Percentiles rank a stretch among this genome's conserved stretches.
These are phyloP conservation scores for Tolypocladium tundrense DNA, from an alignment of 2,329 filamentous ascomycete species.

Conservation along the genomic window DNA sequence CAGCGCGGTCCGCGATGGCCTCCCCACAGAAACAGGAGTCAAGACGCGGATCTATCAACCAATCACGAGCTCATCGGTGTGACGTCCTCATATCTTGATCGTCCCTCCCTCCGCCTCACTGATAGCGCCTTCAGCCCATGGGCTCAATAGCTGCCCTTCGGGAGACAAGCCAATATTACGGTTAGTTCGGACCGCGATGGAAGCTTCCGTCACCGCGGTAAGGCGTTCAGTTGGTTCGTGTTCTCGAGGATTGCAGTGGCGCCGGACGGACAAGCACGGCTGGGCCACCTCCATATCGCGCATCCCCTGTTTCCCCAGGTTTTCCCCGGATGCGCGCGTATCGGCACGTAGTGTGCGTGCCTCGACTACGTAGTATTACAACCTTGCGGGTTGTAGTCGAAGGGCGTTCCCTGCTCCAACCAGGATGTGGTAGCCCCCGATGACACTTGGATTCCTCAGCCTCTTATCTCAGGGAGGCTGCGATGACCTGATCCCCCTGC, in stretches of 20 bases:
- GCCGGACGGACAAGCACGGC: not conserved
- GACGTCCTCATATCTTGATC: not conserved
- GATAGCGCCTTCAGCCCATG: not conserved
- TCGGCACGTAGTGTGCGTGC: not conserved
- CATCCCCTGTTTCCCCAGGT: not conserved
- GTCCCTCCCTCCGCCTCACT: not conserved
- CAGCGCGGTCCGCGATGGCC: not conserved
- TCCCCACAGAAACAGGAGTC: not conserved
- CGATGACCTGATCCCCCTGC: not conserved
- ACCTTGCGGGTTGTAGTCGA: not conserved
- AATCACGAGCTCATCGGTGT: not conserved
- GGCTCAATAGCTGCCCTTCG: not conserved
- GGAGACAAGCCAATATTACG: not conserved
- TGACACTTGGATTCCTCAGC: not conserved
- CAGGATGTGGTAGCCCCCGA: not conserved
- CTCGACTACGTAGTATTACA: not conserved
- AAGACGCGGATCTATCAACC: not conserved
- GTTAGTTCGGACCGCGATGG: not conserved
- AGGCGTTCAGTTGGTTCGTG: not conserved
- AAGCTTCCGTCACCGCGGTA: not conserved
- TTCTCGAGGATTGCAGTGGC: not conserved
- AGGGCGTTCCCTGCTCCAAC: not conserved
- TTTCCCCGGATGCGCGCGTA: not conserved
- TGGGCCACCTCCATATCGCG: not conserved
- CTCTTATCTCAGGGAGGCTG: not conserved